Base-by-base conservation (phyloP, 495 filamentous ascomycete species). In the Oleoguttula mirabilis region DNA sequence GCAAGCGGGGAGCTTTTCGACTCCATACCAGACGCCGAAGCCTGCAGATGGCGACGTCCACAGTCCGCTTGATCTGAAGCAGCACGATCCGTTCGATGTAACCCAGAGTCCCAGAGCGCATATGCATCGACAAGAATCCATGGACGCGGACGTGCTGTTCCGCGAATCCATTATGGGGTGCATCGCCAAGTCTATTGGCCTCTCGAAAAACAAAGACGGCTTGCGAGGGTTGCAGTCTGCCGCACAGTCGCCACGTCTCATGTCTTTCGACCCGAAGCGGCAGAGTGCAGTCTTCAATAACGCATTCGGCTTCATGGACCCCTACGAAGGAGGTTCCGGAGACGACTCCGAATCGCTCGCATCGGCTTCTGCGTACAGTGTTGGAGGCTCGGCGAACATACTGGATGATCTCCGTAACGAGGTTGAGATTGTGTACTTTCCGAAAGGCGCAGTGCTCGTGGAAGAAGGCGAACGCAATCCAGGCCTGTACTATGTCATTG, bases 381-480 rank as follows among this genome's bases (percentile, higher is more conserved):
- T 74, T 6, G 70, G 68, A 3, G 53, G 71, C 4, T 68, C 73
- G 6, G 53, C 60, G 58, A 66, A 76, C 70, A 47, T 87, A 56
- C 45, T 71, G 55, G 56, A 76, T 42, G 90, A 96, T 31, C 70
- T 94, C 56, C 76, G 77, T 34, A 77, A 90, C 52, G 90, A 98
- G 32, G 73, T 96, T n/a, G 90, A 98, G 55, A 94, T 98, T 48
- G 92, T 98, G 3, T 95, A 81, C 64, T 98, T 98, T 51, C 87
- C 85, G 0, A 81, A 96, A 55, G 87, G 82, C 3, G 87, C 90
- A 6, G 82, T 98, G 4, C 69, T 98, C n/a, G 88, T 98, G 0
- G 90, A 98, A 51, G 87, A 96, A 58, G 88, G 90, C 0, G 90
- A 98, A 63, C 72, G 92, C 14, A 92, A 92, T 52, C 92, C 92